Conservation (phyloP, 1,284 basidiomycete species). For the Ceratorhiza oryzae-sativae region DNA sequence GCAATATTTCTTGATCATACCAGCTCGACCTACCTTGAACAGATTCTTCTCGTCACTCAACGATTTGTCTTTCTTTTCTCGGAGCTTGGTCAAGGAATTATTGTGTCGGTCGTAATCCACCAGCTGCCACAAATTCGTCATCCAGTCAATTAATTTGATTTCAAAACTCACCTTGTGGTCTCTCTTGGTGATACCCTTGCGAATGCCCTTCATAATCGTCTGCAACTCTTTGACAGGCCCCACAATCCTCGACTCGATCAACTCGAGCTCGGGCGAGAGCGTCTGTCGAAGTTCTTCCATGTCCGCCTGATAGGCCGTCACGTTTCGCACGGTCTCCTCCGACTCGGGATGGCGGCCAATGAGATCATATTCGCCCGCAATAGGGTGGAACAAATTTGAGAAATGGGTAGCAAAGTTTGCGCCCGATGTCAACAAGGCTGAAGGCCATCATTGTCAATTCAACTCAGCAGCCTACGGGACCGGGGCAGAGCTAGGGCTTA, state of each 20-base stretch:
- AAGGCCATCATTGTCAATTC: too few relatives aligned
- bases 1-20: neutral
- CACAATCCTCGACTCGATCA: conserved; percentile 89
- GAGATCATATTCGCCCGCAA: conserved; percentile 83
- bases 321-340: conserved; percentile 79
- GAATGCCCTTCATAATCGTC: conserved; percentile 83
- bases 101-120: conserved; percentile 96
- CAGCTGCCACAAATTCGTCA: conserved; percentile 59
- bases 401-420: conserved; percentile 81
- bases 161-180: conserved; percentile 82
- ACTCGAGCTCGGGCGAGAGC: conserved; percentile 90
- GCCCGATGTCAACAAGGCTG: conserved; percentile 83
- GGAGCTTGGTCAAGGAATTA: conserved; percentile 91
- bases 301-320: conserved; percentile 70
- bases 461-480: neutral
- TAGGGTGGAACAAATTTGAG: conserved; percentile 78
- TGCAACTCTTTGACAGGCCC: conserved; percentile 90
- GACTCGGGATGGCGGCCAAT: conserved; percentile 80
- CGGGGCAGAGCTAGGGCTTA: conserved; percentile 52
- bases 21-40: conserved; percentile 73
- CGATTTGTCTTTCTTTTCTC: conserved; percentile 97
- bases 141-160: neutral
- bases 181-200: conserved; percentile 95
- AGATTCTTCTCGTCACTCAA: conserved; percentile 93
- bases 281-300: conserved; percentile 86